Base-by-base conservation (phyloP, 495 filamentous ascomycete genomes). In the Penicillium coffeae region DNA sequence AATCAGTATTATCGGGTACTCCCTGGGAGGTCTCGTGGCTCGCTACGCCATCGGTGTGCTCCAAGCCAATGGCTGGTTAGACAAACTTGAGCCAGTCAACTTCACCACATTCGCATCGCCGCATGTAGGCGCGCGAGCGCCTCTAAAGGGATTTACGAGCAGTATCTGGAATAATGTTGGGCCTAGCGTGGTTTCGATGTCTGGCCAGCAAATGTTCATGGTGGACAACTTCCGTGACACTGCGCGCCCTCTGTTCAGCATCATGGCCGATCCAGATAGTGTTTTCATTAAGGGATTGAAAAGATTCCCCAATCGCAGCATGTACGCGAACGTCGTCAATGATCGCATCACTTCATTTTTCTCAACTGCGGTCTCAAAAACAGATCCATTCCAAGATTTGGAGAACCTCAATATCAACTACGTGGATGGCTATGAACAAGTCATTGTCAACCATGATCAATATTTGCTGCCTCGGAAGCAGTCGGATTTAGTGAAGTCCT, bases 71-170 rank as follows among this genome's bases (percentile, higher is more conserved):
- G 89, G 89, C 9, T 82, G 83, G 54, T 82, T 97, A 38, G 84
- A 93, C 27, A 77, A 78, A 45, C 68, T 96, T 14, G 73, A 88
- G 59, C 90, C 93, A 14, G 78, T 94, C 64, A 96, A 96, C 69
- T 96, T 96, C 62, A 88, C 88, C 2, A 94, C 90, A 1, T 96
- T 97, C 66, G 92, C 87, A 19, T 83, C 84, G 13, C 92, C 93
- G 15, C 91, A 96, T 68, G 79, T 96, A 0, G 92, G 92, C 15
- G 88, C 92, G 7, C 77, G 88, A 36, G 82, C 85, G 8, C 90
- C 92, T 0, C 67, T 85, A 3, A 73, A 77, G 30, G 90, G 90
- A 8, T 77, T 76, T 60, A 68, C 74, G 38, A 83, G 81, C 48
- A 69, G 83, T 40, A 59, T 91, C 5, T 96, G 80, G 79, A 98